Base-by-base conservation (phyloP, 2,329 filamentous ascomycete species). In the Didymosphaeria variabile region DNA sequence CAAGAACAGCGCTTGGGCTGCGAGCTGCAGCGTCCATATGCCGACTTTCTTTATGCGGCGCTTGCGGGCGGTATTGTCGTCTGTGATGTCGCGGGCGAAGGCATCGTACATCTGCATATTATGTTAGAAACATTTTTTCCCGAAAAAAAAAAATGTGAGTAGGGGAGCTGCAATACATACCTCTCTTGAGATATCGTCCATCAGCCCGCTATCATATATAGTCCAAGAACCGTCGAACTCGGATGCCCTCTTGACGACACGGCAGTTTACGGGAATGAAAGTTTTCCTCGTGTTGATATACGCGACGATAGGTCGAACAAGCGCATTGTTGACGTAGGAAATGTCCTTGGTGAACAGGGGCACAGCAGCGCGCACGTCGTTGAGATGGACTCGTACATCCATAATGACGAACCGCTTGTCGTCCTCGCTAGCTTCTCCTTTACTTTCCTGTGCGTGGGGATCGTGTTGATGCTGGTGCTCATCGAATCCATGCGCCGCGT, bases 221-320 rank as follows among this genome's bases (percentile, higher is more conserved):
- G 94, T 94, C 95, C 95, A 98, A 69, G 91, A 92, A 36, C 95
- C 95, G 77, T 98, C 92, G 73, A 99, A 99, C 76, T 99, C 95
- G 61, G 86, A 86, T 19, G 89, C 86, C 7, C 89, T 88, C 82
- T 99, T 99, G 66, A 98, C 93, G 52, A 99, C 92, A 62, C 94
- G 91, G 80, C 95, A 98, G 70, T 90, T 91, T 71, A 99, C 93
- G 29, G 95, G 95, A 46, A 99, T 98, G 73, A 97, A 98, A 0
- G 94, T 97, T 74, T 90, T 90, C 77, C 93, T 92, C 45, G 93
- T 92, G 79, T 99, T 99, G 80, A 99, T 98, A 77, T 98, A 99
- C 7, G 95, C 95, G 44, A 99, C 94, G 63, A 99, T 99, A 17
- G 95, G 95, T 5, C 95, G 89, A 38, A 98, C 92, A 5, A 98